Conservation (phyloP, 257 asterid genomes). For the Scutellaria galericulata region DNA sequence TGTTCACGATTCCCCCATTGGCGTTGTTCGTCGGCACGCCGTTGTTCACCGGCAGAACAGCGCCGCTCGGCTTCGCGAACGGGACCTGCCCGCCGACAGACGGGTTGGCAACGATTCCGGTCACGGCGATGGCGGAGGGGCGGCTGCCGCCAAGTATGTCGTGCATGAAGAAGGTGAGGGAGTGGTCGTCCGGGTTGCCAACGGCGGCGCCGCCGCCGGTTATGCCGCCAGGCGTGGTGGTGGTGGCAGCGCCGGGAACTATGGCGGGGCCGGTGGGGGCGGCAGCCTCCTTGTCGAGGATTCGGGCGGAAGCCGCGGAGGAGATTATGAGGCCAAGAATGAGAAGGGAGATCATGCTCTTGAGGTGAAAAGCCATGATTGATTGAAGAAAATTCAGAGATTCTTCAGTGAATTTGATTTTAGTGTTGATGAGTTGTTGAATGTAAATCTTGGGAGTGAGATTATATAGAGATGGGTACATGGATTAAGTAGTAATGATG, state of each 20-base stretch:
- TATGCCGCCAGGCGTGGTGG: slow-evolving; percentile 23
- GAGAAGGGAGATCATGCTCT: slow-evolving; percentile 34
- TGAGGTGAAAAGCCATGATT: slow-evolving; percentile 39
- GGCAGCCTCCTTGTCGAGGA: slow-evolving; percentile 39
- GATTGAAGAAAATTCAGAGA: neutral
- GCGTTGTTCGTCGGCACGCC: slow-evolving; percentile 67
- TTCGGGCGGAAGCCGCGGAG: slow-evolving; percentile 33
- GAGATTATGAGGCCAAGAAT: slow-evolving; percentile 38
- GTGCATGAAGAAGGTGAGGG: slow-evolving; percentile 83
- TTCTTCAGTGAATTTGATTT: neutral
- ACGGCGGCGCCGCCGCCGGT: neutral
- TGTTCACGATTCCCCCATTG: slow-evolving; percentile 71
- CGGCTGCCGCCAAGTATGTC: slow-evolving; percentile 86
- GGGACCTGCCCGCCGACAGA: slow-evolving; percentile 82
- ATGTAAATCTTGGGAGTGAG: slow-evolving; percentile 15
- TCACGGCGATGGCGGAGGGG: slow-evolving; percentile 84
- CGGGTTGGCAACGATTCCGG: slow-evolving; percentile 81
- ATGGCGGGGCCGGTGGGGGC: neutral
- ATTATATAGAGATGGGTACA: slow-evolving; percentile 31
- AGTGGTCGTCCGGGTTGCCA: slow-evolving; percentile 43
- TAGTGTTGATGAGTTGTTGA: slow-evolving; percentile 16
- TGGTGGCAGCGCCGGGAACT: neutral
- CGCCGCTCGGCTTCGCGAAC: slow-evolving; percentile 85
- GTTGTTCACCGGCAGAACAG: slow-evolving; percentile 68
- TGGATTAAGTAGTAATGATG: slow-evolving; percentile 22